Conservation (phyloP, 441 rosid genomes). For the Melastoma candidum region DNA sequence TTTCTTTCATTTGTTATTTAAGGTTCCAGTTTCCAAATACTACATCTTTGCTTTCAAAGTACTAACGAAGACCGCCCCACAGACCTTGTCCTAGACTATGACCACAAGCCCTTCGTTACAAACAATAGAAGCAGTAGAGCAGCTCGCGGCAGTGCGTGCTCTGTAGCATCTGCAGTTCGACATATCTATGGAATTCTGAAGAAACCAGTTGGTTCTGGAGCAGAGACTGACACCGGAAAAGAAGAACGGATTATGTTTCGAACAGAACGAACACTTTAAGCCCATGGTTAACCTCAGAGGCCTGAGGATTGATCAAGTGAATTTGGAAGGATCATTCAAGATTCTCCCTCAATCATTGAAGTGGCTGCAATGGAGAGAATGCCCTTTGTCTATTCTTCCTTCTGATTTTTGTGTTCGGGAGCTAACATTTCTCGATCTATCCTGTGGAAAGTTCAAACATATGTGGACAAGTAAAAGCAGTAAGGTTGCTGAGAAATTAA, state of each 20-base stretch:
- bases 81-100: too few species aligned
- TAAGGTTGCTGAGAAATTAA: conserved; percentile 18
- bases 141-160: too few species aligned
- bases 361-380: conserved; percentile 74
- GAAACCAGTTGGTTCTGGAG: conserved; percentile 5
- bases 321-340: conserved; percentile 38
- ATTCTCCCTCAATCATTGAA: conserved; percentile 34
- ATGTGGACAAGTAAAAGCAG: conserved; percentile 17
- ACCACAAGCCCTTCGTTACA: too few species aligned
- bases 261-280: conserved; percentile 22
- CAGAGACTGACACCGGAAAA: conserved; percentile 1
- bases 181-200: conserved; percentile 14
- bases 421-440: conserved; percentile 62
- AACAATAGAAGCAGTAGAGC: too few species aligned
- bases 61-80: too few species aligned
- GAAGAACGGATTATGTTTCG: conserved; percentile 17
- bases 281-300: conserved; percentile 37
- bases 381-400: conserved; percentile 38
- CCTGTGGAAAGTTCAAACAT: conserved; percentile 32
- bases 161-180: too few species aligned
- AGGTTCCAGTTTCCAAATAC: too few species aligned
- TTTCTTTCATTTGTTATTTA: too few species aligned
- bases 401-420: conserved; percentile 24
- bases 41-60: too few species aligned
- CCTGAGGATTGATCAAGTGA: conserved; percentile 48